phyloP scores from a whole-genome alignment of 2,329 filamentous ascomycete species.

The Teratosphaeria gauchensis region DNA sequence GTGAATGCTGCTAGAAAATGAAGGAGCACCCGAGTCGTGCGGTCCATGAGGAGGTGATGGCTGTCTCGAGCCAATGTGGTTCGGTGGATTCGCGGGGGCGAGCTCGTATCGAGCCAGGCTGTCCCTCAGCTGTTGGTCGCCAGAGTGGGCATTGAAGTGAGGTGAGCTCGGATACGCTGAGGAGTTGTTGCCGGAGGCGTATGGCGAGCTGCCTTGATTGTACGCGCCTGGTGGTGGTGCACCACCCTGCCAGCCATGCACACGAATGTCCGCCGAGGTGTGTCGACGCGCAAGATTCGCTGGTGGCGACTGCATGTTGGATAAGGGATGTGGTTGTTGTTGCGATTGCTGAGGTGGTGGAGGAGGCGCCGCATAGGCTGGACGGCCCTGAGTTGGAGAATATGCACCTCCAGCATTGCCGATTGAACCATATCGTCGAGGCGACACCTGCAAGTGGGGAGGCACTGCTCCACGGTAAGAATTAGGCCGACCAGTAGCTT shows the following conservation, averaged over 20 bases:
- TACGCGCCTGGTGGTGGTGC: conserved; percentile 42
- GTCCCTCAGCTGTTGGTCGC: conserved; percentile 50
- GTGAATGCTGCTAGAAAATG: conserved; percentile 41
- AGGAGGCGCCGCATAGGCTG: conserved; percentile 50
- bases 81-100: conserved; percentile 30
- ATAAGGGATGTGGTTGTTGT: conserved; percentile 52
- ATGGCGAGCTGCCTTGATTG: conserved; percentile 49
- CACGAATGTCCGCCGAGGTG: conserved; percentile 90
- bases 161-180: conserved; percentile 60
- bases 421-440: conserved; percentile 81
- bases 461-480: conserved; percentile 67
- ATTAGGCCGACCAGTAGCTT: conserved; percentile 46
- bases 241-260: conserved; percentile 59
- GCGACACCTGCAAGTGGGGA: conserved; percentile 60
- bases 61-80: conserved; percentile 37
- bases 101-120: conserved; percentile 58
- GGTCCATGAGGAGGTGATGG: conserved; percentile 34
- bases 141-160: conserved; percentile 34
- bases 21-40: conserved; percentile 20
- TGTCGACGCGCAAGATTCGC: conserved; percentile 72
- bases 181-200: conserved; percentile 52
- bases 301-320: conserved; percentile 47
- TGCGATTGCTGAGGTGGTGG: conserved; percentile 48
- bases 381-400: conserved; percentile 65
- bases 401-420: conserved; percentile 30